These are phyloP conservation scores for Meyerozyma athensensis DNA, from an alignment of 1,139 yeast species.

Conservation along the genomic window DNA sequence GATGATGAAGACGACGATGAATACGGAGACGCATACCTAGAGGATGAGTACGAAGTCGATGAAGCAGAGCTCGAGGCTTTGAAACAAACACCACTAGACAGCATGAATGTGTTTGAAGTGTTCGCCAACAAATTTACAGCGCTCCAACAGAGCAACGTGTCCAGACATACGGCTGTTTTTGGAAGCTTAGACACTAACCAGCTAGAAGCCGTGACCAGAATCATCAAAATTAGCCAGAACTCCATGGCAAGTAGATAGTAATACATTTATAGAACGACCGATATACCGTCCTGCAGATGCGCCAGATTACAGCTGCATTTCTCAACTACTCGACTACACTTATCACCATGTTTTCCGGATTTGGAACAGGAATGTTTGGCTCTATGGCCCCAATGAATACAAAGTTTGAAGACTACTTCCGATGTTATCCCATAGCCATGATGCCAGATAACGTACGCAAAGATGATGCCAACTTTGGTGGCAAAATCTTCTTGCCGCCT, in stretches of 20 bases:
- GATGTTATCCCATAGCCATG: conserved; percentile 90
- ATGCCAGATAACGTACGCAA: conserved; percentile 78
- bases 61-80: conserved; percentile 53
- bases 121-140: conserved; percentile 26
- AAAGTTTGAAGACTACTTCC: conserved; percentile 71
- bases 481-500: conserved; percentile 91
- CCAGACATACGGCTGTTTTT: conserved; percentile 34
- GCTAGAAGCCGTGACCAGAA: conserved; percentile 27
- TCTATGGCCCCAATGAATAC: conserved; percentile 28
- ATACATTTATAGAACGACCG: conserved; percentile 6
- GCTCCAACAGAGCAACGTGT: conserved; percentile 27
- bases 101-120: conserved; percentile 41
- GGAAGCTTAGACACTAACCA: conserved; percentile 35
- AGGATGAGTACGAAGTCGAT: conserved; percentile 43
- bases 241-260: conserved; percentile 11
- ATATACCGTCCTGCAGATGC: conserved; percentile 3
- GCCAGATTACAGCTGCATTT: not conserved
- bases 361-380: conserved; percentile 39
- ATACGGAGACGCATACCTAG: conserved; percentile 24
- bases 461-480: conserved; percentile 90
- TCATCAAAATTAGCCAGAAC: conserved; percentile 24
- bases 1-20: conserved; percentile 29
- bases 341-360: conserved; percentile 39
- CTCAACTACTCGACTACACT: not conserved
- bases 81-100: conserved; percentile 50